A percentile compares a stretch with the other conserved stretches of the same genome.
Evolutionary conservation across 768 basidiomycete genomes (phyloP).

Genomic region (Collybiopsis confluens): DNA sequence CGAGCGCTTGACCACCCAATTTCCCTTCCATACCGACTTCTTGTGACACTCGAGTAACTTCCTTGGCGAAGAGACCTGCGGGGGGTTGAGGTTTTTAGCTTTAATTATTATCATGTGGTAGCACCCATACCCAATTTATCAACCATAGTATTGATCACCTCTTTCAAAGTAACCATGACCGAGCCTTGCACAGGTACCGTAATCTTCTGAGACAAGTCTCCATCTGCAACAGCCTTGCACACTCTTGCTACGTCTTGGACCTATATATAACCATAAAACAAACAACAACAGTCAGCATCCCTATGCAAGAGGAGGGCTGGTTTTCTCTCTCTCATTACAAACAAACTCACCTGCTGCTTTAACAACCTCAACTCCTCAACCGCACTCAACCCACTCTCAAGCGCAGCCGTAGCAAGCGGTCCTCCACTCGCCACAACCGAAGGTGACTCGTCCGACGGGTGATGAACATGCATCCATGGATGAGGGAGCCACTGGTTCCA

Average conservation of each 20-base stretch:
- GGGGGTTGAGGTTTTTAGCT: neutral
- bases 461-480: neutral
- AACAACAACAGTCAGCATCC: neutral
- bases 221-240: slow-evolving; percentile 67
- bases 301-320: neutral
- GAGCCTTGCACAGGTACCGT: slow-evolving; percentile 65
- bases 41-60: slow-evolving; percentile 81
- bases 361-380: slow-evolving; percentile 67
- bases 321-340: too few species aligned
- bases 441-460: slow-evolving; percentile 16
- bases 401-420: slow-evolving; percentile 50
- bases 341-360: slow-evolving; percentile 48
- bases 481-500: neutral
- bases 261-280: slow-evolving; percentile 9
- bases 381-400: slow-evolving; percentile 59
- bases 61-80: slow-evolving; percentile 78
- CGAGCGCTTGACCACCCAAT: slow-evolving; percentile 83
- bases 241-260: slow-evolving; percentile 71
- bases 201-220: slow-evolving; percentile 67
- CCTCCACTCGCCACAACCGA: slow-evolving; percentile 49
- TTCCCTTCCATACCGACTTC: slow-evolving; percentile 85
- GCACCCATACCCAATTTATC: slow-evolving; percentile 16
- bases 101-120: neutral
- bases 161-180: slow-evolving; percentile 70
- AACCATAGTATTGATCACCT: slow-evolving; percentile 59